These are phyloP conservation scores for Epithemia pelagica DNA, from an alignment of 108 stramenopile species.

Conservation along the genomic window DNA sequence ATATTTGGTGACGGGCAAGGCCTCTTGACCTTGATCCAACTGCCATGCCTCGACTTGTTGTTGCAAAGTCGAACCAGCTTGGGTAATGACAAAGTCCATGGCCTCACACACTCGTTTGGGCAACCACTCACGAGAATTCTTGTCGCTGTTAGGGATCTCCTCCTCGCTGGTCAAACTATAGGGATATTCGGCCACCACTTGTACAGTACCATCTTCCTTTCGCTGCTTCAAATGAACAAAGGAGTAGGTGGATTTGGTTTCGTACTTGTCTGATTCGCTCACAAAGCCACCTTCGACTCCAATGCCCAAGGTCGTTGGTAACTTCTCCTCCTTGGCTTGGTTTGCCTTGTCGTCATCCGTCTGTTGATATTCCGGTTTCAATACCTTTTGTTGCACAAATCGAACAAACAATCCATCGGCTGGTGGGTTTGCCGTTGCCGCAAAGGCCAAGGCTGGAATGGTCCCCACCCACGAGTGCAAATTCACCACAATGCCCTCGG, in stretches of 20 bases:
- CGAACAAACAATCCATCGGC: conserved; percentile 70
- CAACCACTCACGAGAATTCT: conserved; percentile 5
- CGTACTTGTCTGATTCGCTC: conserved; percentile 73
- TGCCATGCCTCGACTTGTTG: conserved; percentile 79
- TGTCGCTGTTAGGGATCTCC: conserved; percentile 5
- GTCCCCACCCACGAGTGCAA: conserved; percentile 82
- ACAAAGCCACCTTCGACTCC: conserved; percentile 93
- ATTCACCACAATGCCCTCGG: conserved; percentile 70
- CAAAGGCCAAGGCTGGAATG: conserved; percentile 50
- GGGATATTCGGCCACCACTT: conserved; percentile 33
- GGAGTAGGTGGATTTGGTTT: conserved; percentile 62
- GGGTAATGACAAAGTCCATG: conserved; percentile 81
- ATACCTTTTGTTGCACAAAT: conserved; percentile 51
- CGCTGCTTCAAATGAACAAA: conserved; percentile 55
- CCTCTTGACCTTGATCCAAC: conserved; percentile 50
- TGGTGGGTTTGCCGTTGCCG: background rate
- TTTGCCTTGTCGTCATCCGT: background rate
- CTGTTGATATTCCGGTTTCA: conserved; percentile 12
- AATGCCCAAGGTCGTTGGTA: conserved; percentile 79
- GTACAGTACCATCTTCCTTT: conserved; percentile 12
- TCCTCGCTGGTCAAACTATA: conserved; percentile 14
- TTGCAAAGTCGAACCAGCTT: conserved; percentile 74
- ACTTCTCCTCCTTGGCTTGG: background rate
- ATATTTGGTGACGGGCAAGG: conserved; percentile 69
- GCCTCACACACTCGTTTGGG: conserved; percentile 59